These are phyloP conservation scores for Diaporthe longicolla DNA, from an alignment of 2,329 filamentous ascomycete species.

Conservation along the genomic window DNA sequence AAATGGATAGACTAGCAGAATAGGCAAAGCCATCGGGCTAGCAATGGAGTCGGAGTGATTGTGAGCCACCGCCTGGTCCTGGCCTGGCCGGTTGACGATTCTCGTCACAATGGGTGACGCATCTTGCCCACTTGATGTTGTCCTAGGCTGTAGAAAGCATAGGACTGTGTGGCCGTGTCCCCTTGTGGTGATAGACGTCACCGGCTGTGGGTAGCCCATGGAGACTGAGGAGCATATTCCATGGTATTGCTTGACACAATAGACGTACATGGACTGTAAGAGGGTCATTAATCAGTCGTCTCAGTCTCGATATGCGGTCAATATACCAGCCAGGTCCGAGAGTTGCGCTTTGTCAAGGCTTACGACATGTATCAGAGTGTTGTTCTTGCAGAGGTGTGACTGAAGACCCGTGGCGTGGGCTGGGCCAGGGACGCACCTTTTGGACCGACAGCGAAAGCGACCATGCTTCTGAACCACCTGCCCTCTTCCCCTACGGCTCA, in stretches of 20 bases:
- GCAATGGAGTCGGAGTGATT: slow-evolving; percentile 33
- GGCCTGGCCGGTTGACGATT: slow-evolving; percentile 9
- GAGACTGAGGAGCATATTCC: too few relatives aligned
- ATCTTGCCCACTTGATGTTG: background rate
- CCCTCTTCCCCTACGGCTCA: background rate
- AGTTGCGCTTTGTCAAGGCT: too few relatives aligned
- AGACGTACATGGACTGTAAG: background rate
- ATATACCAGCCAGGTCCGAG: background rate
- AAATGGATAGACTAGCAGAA: slow-evolving; percentile 38
- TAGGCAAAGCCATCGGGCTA: slow-evolving; percentile 31
- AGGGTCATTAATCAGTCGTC: background rate
- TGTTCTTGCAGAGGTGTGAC: background rate
- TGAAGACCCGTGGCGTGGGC: background rate
- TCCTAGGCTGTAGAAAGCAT: background rate
- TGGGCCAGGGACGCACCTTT: background rate
- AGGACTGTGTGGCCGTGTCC: background rate
- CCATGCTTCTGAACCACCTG: too few relatives aligned
- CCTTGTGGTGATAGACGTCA: background rate
- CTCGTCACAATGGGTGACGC: background rate
- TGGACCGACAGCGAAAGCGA: background rate
- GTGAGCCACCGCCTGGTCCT: background rate
- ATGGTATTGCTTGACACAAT: background rate
- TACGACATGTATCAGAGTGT: background rate
- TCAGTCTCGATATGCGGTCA: background rate
- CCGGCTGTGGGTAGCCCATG: background rate